Percentiles rank a stretch among this genome's conserved stretches.
phyloP scores from a whole-genome alignment of 306 rosid species.

The Dryas drummondii region DNA sequence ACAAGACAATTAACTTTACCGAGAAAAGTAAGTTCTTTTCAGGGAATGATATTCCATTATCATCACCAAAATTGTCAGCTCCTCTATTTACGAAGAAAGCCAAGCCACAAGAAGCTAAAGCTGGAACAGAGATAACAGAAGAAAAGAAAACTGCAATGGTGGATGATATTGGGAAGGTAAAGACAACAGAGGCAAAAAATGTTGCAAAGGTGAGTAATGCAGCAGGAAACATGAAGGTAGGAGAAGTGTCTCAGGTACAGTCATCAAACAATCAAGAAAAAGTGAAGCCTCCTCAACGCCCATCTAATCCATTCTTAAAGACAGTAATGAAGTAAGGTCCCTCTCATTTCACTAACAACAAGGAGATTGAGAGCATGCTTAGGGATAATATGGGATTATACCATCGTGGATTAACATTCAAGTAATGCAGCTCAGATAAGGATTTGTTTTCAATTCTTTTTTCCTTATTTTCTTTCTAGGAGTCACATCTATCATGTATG shows the following conservation, averaged over 20 bases:
- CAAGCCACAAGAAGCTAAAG: constrained; percentile 49
- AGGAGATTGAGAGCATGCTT: neutral
- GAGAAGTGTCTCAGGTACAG: constrained; percentile 25
- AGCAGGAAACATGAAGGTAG: constrained; percentile 39
- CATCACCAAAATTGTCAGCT: constrained; percentile 54
- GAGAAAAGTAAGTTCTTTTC: constrained; percentile 29
- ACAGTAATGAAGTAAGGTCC: constrained; percentile 53
- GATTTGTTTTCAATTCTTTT: neutral
- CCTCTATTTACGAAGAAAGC: constrained; percentile 58
- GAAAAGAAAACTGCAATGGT: constrained; percentile 24
- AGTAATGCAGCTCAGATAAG: neutral
- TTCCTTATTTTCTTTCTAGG: neutral
- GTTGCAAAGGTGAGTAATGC: constrained; percentile 16
- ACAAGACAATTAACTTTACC: constrained; percentile 24
- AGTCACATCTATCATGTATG: neutral
- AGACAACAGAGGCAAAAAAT: constrained; percentile 26
- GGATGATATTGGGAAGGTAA: constrained; percentile 35
- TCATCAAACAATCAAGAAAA: constrained; percentile 35
- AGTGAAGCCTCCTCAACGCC: constrained; percentile 42
- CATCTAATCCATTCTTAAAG: constrained; percentile 84
- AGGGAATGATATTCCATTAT: constrained; percentile 34
- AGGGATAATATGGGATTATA: neutral
- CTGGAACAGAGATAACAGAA: constrained; percentile 31
- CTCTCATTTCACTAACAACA: constrained; percentile 6
- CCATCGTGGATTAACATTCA: neutral